Base-by-base conservation (phyloP, 192 early-diverging fungal species). In the Podila epicladia region DNA sequence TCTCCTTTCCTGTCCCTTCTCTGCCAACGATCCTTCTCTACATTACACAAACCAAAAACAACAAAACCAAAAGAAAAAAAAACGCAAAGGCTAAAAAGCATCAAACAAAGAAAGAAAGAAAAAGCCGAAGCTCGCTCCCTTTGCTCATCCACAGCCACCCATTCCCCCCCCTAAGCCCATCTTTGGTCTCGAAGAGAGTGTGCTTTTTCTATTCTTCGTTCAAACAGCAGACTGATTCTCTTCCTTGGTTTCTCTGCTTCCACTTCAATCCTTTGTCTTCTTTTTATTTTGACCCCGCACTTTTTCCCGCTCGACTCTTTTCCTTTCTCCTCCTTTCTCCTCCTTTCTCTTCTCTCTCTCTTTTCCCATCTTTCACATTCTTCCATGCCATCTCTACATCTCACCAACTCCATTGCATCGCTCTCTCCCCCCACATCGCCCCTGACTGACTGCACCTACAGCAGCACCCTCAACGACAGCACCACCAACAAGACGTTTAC, bases 281-380 rank as follows among this genome's bases (percentile, higher is more conserved):
- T 37, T 4, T 9, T 37, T 11, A 11, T 37, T 45, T 45, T 45
- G 41, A 45, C 41, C 41, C 41, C 41, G 41, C 41, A 45, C 41
- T 35, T 63, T 37, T 33, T 41, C 35, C 41, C 62, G 41, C 5
- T 38, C 62, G 31, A 26, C 24, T 38, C 13, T 64, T 37, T 38
- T 35, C n/a, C 20, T 33, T 63, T n/a, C 62, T 28, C n/a, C 15
- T 26, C 22, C 19, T 62, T 33, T 63, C 19, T 63, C 24, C 41
- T 38, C n/a, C 22, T 38, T n/a, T n/a, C n/a, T n/a, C n/a, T n/a
- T 41, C 38, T 24, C 20, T 22, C 33, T 63, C 9, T 37, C 33
- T 64, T 38, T 38, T 41, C 62, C 62, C 22, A 64, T 64, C 26
- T 63, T 59, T 45, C 53, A 13, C 45, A 64, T 64, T 57, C 71